phyloP scores from a whole-genome alignment of 306 rosid species.

The Cucumis hystrix region DNA sequence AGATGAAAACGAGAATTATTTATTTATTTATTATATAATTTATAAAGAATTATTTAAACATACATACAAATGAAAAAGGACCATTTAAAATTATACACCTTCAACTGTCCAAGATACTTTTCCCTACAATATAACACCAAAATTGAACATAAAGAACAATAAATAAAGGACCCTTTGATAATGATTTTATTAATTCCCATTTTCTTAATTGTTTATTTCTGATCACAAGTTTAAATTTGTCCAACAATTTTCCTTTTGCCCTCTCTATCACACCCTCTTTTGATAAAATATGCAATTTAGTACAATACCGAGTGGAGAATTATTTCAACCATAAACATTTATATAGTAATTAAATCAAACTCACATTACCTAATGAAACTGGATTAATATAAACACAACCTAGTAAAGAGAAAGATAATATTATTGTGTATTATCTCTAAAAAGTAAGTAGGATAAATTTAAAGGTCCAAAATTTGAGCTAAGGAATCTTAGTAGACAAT shows the following conservation, averaged over 20 bases:
- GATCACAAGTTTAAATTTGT: neutral
- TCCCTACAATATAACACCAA: neutral
- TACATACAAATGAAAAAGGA: neutral
- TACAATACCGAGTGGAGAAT: too few relatives aligned
- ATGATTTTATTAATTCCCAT: neutral
- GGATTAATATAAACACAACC: too few relatives aligned
- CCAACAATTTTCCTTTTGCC: neutral
- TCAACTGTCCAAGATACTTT: neutral
- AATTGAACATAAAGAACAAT: neutral
- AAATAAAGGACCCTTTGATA: neutral
- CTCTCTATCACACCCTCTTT: too few relatives aligned
- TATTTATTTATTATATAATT: neutral
- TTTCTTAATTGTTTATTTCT: neutral
- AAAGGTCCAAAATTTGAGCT: neutral
- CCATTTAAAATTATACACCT: neutral
- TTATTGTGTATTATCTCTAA: neutral
- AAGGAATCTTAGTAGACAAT: neutral
- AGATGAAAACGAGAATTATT: neutral
- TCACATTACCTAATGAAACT: too few relatives aligned
- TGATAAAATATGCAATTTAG: too few relatives aligned
- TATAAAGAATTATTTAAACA: neutral
- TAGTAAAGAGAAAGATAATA: neutral
- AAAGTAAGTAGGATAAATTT: neutral
- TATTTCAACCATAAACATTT: too few relatives aligned
- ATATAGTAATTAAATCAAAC: too few relatives aligned